Evolutionary conservation across 176 grass and related monocot genomes (phyloP).

Genomic region (Otatea glauca): DNA sequence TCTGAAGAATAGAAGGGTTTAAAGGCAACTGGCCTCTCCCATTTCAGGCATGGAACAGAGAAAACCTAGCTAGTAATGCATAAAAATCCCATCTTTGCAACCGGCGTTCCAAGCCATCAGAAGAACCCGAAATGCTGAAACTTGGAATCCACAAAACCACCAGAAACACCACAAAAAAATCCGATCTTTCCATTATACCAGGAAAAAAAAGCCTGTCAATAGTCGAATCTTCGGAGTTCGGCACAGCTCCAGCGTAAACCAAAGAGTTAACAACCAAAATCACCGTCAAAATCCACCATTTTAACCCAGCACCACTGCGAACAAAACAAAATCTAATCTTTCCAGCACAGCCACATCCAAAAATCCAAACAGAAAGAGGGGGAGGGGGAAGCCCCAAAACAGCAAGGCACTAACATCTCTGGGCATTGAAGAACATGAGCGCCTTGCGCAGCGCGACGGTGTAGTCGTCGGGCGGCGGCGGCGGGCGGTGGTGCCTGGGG

Average conservation of each 20-base stretch:
- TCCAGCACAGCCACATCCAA: too few species aligned
- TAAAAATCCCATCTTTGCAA: background rate
- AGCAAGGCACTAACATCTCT: constrained; percentile 72
- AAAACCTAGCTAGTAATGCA: constrained; percentile 1
- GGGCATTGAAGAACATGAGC: constrained; percentile 95
- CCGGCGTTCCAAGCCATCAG: background rate
- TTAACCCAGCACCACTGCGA: background rate
- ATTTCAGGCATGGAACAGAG: background rate
- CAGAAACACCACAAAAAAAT: background rate
- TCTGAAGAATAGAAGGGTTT: constrained; percentile 14
- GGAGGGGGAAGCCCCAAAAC: background rate
- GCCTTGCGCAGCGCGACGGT: constrained; percentile 84
- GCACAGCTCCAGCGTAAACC: background rate
- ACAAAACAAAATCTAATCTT: background rate
- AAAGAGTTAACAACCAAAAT: background rate
- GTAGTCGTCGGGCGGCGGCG: constrained; percentile 75
- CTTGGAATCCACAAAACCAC: background rate
- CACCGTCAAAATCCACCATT: background rate
- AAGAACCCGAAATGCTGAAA: background rate
- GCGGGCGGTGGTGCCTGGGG: constrained; percentile 57
- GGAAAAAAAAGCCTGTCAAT: background rate
- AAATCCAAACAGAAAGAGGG: too few species aligned
- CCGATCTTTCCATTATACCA: background rate
- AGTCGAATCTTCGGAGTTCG: background rate
- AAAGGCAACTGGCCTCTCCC: background rate